Percentiles rank a stretch among this genome's conserved stretches.
Evolutionary conservation across 805 yeast species (phyloP).

Genomic region (Myxozyma kluyveri): DNA sequence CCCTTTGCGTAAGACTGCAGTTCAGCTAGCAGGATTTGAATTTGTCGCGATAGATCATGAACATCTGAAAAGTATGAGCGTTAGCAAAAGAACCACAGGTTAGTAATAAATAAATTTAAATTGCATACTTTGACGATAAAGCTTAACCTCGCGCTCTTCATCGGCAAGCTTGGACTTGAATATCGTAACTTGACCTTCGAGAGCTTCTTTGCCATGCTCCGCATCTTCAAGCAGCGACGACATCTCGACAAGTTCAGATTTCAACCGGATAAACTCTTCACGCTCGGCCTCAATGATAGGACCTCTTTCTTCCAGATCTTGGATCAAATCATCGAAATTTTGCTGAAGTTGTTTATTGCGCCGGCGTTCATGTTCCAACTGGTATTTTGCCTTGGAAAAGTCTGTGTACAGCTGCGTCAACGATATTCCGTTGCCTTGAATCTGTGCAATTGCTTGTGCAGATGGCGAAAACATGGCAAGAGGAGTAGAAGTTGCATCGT

Average conservation of each 20-base stretch:
- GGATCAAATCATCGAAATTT: conserved; percentile 68
- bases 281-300: conserved; percentile 71
- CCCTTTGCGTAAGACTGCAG: conserved; percentile 57
- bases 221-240: conserved; percentile 49
- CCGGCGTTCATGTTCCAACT: conserved; percentile 64
- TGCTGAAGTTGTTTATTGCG: conserved; percentile 67
- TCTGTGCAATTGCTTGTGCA: conserved; percentile 54
- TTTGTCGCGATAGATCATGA: conserved; percentile 74
- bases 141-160: conserved; percentile 36
- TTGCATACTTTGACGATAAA: conserved; percentile 26
- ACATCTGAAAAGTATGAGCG: conserved; percentile 45
- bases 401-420: conserved; percentile 66
- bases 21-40: conserved; percentile 65
- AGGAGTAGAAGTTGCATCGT: conserved; percentile 22
- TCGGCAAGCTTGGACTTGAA: conserved; percentile 39
- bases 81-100: conserved; percentile 48
- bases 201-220: conserved; percentile 40
- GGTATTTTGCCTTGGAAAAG: conserved; percentile 60
- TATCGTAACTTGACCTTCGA: conserved; percentile 38
- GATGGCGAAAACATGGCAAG: conserved; percentile 49
- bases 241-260: conserved; percentile 56
- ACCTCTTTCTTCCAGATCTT: conserved; percentile 72
- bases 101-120: not conserved
- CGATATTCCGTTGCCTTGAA: conserved; percentile 51
- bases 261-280: conserved; percentile 55